Evolutionary conservation across 1,139 yeast species (phyloP), one percentile per base, ranked within the genome.

Genomic region (Maudiozyma humilis): DNA sequence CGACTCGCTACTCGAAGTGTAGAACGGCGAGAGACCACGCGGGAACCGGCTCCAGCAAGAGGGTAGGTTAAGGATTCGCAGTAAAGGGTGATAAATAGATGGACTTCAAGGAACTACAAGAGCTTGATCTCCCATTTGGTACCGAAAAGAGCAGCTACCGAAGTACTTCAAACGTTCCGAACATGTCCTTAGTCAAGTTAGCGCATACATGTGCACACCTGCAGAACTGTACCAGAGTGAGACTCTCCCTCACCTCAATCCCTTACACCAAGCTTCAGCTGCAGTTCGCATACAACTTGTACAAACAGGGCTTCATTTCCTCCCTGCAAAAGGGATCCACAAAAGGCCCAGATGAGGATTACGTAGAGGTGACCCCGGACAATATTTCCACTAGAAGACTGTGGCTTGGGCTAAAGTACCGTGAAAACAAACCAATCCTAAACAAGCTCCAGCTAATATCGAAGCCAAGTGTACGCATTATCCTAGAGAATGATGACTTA

Each of bases 371-470:
- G 25, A 88, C 97, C 0, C 88, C 82, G 36, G 95, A 86, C 61
- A 89, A 91, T 60, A 78, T 91, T 38, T 68, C 95, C 15, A 76
- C 93, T 1, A 78, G 98, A 59, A 75, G 95, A 55, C 73, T 91
- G 47, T 91, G 98, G 99, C 66, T 91, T 17, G 94, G 89, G 1
- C 70, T 91, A 60, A 91, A 91, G 62, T 91, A 93, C 64, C 78
- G 94, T 60, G 79, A 86, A 53, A 79, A 82, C 59, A 71, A 72
- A 51, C 82, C 96, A 0, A 95, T 91, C 12, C 71, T 91, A 51
- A 73, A 80, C 50, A 74, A 78, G 46, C 76, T 89, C 58, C 73
- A 77, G 33, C 71, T 91, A 56, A 78, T 93, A 38, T 83, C 93
- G 43, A 88, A 82, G 59, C 98, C 98, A 38, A 86, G 84, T 55